These are phyloP conservation scores for Cyclostephanos tholiformis DNA, from an alignment of 108 stramenopile genomes.

Conservation along the genomic window DNA sequence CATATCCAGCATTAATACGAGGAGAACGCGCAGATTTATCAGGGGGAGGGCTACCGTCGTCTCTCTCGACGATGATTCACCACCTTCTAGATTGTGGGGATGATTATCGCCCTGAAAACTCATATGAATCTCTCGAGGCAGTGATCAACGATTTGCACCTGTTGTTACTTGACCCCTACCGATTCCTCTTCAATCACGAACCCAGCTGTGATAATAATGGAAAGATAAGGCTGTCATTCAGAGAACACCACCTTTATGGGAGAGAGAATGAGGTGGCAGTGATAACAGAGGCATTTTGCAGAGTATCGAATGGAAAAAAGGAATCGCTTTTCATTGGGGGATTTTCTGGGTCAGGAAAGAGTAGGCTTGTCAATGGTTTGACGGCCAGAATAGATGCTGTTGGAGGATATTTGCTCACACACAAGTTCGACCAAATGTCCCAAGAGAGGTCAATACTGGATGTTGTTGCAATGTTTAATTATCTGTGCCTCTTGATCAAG, in stretches of 20 bases:
- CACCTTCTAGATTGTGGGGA: constrained; percentile 33
- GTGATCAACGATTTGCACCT: constrained; percentile 34
- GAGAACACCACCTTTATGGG: constrained; percentile 35
- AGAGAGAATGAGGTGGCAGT: constrained; percentile 19
- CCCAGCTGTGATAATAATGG: not conserved
- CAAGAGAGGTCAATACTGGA: constrained; percentile 20
- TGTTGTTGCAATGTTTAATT: constrained; percentile 38
- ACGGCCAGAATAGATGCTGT: constrained; percentile 1
- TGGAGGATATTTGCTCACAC: constrained; percentile 19
- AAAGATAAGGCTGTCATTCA: not conserved
- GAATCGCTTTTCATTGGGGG: constrained; percentile 42
- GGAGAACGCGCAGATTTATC: not conserved
- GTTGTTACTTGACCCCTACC: constrained; percentile 28
- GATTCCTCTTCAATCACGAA: constrained; percentile 30
- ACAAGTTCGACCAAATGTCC: constrained; percentile 45
- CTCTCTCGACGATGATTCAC: constrained; percentile 19
- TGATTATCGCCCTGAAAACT: constrained; percentile 9
- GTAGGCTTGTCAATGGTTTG: constrained; percentile 1
- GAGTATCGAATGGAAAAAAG: constrained; percentile 31
- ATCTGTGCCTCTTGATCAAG: constrained; percentile 24
- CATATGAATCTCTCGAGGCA: constrained; percentile 27
- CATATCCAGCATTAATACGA: too few species aligned
- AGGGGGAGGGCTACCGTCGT: constrained; percentile 13
- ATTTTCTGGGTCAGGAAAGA: constrained; percentile 26
- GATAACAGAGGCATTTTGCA: constrained; percentile 34